These are phyloP conservation scores for Oryza glumipatula DNA, from an alignment of 176 grass and related monocot species.

Conservation along the genomic window DNA sequence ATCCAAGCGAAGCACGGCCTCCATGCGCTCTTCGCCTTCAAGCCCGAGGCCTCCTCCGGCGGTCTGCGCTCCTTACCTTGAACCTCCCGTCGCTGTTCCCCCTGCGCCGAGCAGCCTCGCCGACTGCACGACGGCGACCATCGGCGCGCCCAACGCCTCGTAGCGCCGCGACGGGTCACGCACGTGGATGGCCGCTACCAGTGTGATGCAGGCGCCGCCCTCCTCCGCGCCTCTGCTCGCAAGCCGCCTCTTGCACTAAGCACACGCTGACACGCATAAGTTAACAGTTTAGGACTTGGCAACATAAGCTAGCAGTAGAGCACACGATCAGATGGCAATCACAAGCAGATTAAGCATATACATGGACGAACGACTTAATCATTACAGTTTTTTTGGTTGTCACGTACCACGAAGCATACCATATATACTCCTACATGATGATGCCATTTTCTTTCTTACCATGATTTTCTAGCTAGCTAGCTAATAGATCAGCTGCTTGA, in stretches of 20 bases:
- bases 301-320: neutral
- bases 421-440: neutral
- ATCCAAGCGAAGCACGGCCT: no score
- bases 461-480: constrained; percentile 9
- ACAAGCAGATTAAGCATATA: neutral
- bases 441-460: neutral
- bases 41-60: no score
- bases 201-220: no score
- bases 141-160: no score
- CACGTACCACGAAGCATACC: neutral
- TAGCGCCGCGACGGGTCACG: no score
- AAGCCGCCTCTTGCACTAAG: neutral
- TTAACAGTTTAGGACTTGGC: neutral
- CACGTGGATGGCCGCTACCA: no score
- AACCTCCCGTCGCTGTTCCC: no score
- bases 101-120: no score
- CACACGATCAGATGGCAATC: neutral
- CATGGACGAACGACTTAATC: neutral
- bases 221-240: no score
- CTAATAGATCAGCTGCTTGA: neutral
- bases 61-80: no score
- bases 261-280: neutral
- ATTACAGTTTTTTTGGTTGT: neutral
- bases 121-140: no score
- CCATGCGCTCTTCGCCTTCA: no score